Evolutionary conservation across 768 basidiomycete genomes (phyloP).

Genomic region (Tephrocybe rancida): DNA sequence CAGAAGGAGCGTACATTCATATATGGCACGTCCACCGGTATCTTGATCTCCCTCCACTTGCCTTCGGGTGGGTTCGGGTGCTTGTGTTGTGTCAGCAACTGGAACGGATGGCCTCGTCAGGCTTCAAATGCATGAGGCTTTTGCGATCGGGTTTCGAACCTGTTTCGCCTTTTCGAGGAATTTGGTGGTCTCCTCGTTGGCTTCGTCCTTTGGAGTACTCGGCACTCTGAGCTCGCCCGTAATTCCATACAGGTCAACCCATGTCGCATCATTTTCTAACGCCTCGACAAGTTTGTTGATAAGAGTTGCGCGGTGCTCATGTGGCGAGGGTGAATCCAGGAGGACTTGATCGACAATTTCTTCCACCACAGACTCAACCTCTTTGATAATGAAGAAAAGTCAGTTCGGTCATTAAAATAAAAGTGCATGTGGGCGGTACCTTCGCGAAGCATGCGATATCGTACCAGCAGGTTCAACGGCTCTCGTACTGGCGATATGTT

Average conservation of each 20-base stretch:
- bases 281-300: slow-evolving; percentile 54
- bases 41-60: slow-evolving; percentile 74
- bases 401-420: no score
- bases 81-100: slow-evolving; percentile 47
- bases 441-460: slow-evolving; percentile 81
- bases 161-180: slow-evolving; percentile 33
- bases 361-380: slow-evolving; percentile 68
- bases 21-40: slow-evolving; percentile 84
- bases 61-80: slow-evolving; percentile 40
- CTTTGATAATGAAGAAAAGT: slow-evolving; percentile 34
- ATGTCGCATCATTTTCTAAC: slow-evolving; percentile 61
- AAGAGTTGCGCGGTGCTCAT: slow-evolving; percentile 44
- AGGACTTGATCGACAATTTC: slow-evolving; percentile 46
- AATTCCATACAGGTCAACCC: slow-evolving; percentile 71
- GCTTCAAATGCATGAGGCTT: background rate
- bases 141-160: slow-evolving; percentile 20
- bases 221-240: slow-evolving; percentile 74
- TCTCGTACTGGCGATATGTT: slow-evolving; percentile 54
- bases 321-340: slow-evolving; percentile 30
- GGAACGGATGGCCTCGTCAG: slow-evolving; percentile 1
- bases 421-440: no score
- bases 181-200: slow-evolving; percentile 27
- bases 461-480: slow-evolving; percentile 62
- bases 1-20: slow-evolving; percentile 62
- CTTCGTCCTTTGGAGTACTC: slow-evolving; percentile 28